These are phyloP conservation scores for Limnomonas spitsbergensis DNA, from an alignment of 139 green algal species.

Conservation along the genomic window DNA sequence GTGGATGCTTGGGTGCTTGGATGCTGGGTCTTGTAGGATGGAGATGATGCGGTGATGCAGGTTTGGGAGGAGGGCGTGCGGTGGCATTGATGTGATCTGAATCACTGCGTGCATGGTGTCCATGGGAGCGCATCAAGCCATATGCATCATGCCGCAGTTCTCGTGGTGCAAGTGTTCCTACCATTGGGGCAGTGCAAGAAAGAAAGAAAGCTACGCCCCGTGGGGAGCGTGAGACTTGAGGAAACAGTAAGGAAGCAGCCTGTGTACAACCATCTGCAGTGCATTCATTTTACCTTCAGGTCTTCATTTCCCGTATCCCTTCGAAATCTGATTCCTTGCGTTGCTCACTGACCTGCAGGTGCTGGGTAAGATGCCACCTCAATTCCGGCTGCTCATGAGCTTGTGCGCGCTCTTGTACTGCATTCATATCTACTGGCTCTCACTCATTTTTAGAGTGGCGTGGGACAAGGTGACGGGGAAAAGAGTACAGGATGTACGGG, in stretches of 20 bases:
- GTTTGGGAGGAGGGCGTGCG: too few species aligned
- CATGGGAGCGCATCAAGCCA: too few species aligned
- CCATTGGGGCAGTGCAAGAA: neutral
- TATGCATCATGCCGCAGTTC: too few species aligned
- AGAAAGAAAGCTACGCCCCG: neutral
- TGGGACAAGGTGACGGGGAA: constrained; percentile 35
- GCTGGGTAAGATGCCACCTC: constrained; percentile 34
- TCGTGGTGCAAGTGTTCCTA: too few species aligned
- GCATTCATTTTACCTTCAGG: constrained; percentile 29
- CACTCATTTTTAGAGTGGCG: constrained; percentile 58
- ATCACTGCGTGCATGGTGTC: too few species aligned
- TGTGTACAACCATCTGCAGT: constrained; percentile 46
- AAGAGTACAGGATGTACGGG: constrained; percentile 45
- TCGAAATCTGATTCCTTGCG: neutral
- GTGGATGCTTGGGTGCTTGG: too few species aligned
- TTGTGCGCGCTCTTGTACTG: constrained; percentile 54
- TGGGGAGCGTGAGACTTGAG: neutral
- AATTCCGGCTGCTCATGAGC: constrained; percentile 48
- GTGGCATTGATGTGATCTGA: too few species aligned
- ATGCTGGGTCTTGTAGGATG: too few species aligned
- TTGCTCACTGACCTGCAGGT: constrained; percentile 8
- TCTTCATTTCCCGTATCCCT: neutral
- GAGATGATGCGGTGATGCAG: too few species aligned
- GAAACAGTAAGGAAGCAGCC: constrained; percentile 54
- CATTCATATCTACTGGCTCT: constrained; percentile 80